Evolutionary conservation across 2,329 filamentous ascomycete species (phyloP), one percentile per base, ranked within the genome.

Genomic region (Pseudogymnoascus sp.): DNA sequence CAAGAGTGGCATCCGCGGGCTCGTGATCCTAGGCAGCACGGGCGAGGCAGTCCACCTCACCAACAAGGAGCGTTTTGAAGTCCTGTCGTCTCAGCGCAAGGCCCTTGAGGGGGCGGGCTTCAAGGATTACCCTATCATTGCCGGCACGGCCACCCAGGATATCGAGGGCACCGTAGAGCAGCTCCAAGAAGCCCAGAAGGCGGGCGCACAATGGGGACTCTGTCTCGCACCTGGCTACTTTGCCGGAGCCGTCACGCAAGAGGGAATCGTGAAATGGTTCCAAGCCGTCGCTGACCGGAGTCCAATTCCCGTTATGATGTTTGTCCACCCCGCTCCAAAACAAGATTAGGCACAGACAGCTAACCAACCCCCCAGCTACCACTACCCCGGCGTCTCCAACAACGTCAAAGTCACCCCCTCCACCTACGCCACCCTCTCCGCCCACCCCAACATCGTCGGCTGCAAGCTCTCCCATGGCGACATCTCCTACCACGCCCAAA

Each of bases 381-480:
- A 81, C 66, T 81, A 87, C 73, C 85, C 86, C 0, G 85, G 82
- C 60, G 85, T 88, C 21, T 85, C 84, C 8, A 88, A 88, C 76
- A 82, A 84, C 67, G 76, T 88, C 68, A 78, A 79, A 67, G 78
- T 88, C 63, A 74, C 79, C 0, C 82, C 84, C 1, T 76, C 80
- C 7, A 85, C 84, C 0, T 85, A 83, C 69, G 82, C 72, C 15
- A 72, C 69, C 0, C 81, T 88, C 27, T 78, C 86, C 5, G 74
- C 79, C 61, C 85, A 88, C 70, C 79, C 82, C 31, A 88, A 88
- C 69, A 87, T 88, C 63, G 85, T 87, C 3, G 86, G 86, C 59
- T 86, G 83, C 74, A 88, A 88, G 74, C 81, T 88, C 67, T 87
- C 84, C 0, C 86, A 88, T 71, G 85, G 84, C 59, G 83, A 87